Conservation (phyloP, 2,329 filamentous ascomycete genomes). For the Exutisphaerella laricina region DNA sequence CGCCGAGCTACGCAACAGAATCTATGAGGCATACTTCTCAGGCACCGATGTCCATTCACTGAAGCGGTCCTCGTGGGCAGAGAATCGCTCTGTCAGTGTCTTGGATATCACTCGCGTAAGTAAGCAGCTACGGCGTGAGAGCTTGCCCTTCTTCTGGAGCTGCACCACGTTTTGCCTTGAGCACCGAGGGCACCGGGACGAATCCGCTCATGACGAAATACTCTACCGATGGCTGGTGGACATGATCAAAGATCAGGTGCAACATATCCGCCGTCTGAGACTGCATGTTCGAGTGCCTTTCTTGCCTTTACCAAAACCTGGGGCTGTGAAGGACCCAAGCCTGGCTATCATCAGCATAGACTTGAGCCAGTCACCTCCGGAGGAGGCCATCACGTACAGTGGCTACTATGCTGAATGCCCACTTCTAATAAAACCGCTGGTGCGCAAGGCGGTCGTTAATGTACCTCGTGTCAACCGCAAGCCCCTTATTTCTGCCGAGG, state of each 20-base stretch:
- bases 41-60: not conserved
- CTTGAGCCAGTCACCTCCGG: not conserved
- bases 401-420: not conserved
- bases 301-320: not conserved
- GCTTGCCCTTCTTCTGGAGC: conserved; percentile 5
- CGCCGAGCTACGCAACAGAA: conserved; percentile 3
- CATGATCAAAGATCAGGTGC: not conserved
- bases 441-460: conserved; percentile 2
- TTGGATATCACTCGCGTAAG: not conserved
- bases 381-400: not conserved
- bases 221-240: conserved; percentile 5
- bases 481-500: conserved; percentile 1
- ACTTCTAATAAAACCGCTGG: not conserved
- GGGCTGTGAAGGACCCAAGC: not conserved
- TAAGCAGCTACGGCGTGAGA: conserved; percentile 1
- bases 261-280: conserved; percentile 1
- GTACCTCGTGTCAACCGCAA: conserved; percentile 2
- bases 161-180: conserved; percentile 2
- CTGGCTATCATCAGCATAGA: not conserved
- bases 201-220: conserved; percentile 1
- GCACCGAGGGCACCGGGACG: conserved; percentile 2
- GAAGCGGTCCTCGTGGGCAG: not conserved
- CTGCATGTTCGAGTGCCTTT: not conserved
- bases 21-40: conserved; percentile 1
- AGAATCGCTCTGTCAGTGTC: too few species aligned